Evolutionary conservation across 371 early-diverging fungal species (phyloP).

Genomic region (Entomophthora muscae): DNA sequence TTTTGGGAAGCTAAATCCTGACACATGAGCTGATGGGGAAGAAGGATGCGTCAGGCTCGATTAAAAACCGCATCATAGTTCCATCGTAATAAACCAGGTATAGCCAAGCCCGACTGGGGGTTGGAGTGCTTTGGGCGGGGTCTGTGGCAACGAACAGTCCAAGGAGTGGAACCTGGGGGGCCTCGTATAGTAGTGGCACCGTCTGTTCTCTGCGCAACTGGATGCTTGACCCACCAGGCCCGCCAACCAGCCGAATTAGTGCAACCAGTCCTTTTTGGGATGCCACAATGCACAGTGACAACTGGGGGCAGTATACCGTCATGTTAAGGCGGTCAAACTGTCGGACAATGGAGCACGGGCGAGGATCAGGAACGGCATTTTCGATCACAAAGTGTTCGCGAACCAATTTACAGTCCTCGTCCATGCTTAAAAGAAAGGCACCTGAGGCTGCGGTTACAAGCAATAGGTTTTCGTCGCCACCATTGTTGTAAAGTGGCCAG

Average conservation of each 20-base stretch:
- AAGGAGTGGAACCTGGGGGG: background rate
- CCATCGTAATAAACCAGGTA: slow-evolving; percentile 10
- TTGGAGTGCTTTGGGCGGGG: background rate
- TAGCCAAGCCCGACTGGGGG: slow-evolving; percentile 2
- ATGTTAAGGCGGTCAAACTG: slow-evolving; percentile 10
- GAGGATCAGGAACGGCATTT: slow-evolving; percentile 1
- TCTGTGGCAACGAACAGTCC: background rate
- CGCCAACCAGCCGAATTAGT: slow-evolving; percentile 3
- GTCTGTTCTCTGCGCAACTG: background rate
- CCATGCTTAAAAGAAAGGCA: background rate
- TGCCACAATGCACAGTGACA: slow-evolving; percentile 10
- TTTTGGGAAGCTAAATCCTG: background rate
- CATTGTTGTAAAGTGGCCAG: background rate
- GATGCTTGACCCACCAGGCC: slow-evolving; percentile 6
- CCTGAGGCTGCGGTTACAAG: background rate
- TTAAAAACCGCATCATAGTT: background rate
- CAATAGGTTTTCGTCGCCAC: background rate
- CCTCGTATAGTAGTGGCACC: background rate
- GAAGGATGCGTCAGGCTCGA: background rate
- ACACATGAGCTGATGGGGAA: background rate
- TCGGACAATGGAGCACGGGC: background rate
- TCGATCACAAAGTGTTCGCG: background rate
- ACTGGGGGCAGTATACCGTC: slow-evolving; percentile 7
- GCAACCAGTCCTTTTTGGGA: slow-evolving; percentile 10
- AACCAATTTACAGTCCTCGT: background rate